Conservation (phyloP, 495 filamentous ascomycete genomes). For the Aspergillus diversus region DNA sequence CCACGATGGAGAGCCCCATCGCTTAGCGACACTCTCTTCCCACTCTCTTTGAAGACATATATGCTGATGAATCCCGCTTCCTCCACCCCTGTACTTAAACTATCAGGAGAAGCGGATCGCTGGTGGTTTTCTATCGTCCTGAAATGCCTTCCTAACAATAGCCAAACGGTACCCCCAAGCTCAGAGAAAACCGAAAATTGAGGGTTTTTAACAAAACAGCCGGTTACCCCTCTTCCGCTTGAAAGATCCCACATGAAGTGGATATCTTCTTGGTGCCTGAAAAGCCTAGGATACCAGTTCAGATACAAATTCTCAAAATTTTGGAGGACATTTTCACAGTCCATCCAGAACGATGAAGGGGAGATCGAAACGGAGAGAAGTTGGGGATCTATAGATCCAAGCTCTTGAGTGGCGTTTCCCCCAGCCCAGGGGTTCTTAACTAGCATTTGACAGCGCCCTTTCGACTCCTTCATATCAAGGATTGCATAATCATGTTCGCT, state of each 20-base stretch:
- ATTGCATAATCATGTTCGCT: slow-evolving; percentile 95
- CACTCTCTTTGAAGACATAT: slow-evolving; percentile 74
- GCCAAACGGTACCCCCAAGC: slow-evolving; percentile 69
- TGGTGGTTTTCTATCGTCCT: slow-evolving; percentile 35
- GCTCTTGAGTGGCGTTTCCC: slow-evolving; percentile 43
- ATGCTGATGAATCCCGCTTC: slow-evolving; percentile 79
- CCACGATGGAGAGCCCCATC: slow-evolving; percentile 69
- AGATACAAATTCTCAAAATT: slow-evolving; percentile 94
- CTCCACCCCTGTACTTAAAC: slow-evolving; percentile 42
- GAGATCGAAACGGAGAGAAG: slow-evolving; percentile 31
- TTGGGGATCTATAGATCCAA: slow-evolving; percentile 16
- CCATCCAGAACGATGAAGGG: slow-evolving; percentile 91
- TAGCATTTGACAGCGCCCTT: slow-evolving; percentile 67
- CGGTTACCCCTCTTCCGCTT: slow-evolving; percentile 52
- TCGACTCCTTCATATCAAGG: slow-evolving; percentile 71
- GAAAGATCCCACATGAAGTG: slow-evolving; percentile 88
- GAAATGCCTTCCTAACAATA: slow-evolving; percentile 86
- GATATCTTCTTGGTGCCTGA: slow-evolving; percentile 77
- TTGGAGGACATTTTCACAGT: slow-evolving; percentile 78
- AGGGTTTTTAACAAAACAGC: slow-evolving; percentile 76
- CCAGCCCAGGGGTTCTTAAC: slow-evolving; percentile 97
- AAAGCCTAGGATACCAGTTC: slow-evolving; percentile 94
- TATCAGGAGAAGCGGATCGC: slow-evolving; percentile 17
- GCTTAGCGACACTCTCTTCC: slow-evolving; percentile 71
- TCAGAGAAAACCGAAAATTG: slow-evolving; percentile 73